Conservation (phyloP, 495 filamentous ascomycete species). For the Parachaetomium inaequale region DNA sequence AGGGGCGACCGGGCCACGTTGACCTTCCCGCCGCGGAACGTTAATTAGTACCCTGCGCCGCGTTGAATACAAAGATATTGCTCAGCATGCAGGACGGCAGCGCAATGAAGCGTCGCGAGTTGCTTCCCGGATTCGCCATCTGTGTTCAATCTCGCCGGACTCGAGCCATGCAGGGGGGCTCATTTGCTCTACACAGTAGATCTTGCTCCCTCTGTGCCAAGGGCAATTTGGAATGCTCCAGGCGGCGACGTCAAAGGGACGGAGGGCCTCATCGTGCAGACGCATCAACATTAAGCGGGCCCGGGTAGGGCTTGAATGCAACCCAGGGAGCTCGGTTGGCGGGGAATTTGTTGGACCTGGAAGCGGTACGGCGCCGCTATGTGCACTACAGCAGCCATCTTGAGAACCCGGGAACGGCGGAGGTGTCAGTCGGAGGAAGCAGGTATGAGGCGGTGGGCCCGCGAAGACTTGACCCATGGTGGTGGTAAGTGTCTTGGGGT, state of each 20-base stretch:
- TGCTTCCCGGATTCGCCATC: background rate
- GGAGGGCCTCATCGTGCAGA: background rate
- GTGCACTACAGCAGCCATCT: too few relatives aligned
- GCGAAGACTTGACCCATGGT: background rate
- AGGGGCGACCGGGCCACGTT: background rate
- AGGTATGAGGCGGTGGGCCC: background rate
- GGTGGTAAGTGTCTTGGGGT: background rate
- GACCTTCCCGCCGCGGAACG: background rate
- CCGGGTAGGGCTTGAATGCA: background rate
- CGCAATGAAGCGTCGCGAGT: background rate
- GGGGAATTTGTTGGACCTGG: background rate
- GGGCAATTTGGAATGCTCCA: conserved; percentile 2
- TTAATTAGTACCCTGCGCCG: background rate
- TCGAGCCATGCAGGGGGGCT: background rate
- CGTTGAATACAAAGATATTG: background rate
- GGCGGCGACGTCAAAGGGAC: background rate
- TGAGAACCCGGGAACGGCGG: background rate
- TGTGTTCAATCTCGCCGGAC: background rate
- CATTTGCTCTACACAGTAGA: background rate
- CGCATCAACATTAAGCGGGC: background rate
- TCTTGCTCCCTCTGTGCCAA: background rate
- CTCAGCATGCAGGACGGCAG: background rate
- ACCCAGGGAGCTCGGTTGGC: background rate
- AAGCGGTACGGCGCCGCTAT: background rate
- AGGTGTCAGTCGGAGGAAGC: background rate